Conservation (phyloP, 1,139 yeast species). For the Kodamaea suecica region DNA sequence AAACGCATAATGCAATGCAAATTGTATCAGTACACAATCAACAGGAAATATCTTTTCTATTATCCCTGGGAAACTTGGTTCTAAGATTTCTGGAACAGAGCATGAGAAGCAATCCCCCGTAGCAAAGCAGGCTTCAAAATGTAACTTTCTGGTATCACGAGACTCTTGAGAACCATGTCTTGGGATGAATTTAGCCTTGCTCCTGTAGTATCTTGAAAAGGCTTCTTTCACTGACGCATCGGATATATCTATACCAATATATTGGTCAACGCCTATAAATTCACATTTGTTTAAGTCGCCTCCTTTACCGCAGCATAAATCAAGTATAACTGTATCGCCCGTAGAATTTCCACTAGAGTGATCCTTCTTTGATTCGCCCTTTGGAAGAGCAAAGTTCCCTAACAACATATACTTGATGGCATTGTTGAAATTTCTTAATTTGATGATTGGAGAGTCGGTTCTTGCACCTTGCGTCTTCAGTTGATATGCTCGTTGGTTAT, state of each 20-base stretch:
- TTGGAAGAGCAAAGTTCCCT: constrained; percentile 51
- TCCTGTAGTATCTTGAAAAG: constrained; percentile 58
- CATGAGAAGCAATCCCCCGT: constrained; percentile 89
- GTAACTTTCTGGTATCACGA: constrained; percentile 46
- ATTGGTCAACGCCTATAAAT: constrained; percentile 66
- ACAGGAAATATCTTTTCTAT: constrained; percentile 73
- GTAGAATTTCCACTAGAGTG: constrained; percentile 48
- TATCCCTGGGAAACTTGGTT: constrained; percentile 51
- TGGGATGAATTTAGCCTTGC: constrained; percentile 39
- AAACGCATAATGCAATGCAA: constrained; percentile 92
- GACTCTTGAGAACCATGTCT: constrained; percentile 26
- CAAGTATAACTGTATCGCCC: constrained; percentile 49
- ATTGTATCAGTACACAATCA: constrained; percentile 85
- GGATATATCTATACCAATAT: constrained; percentile 89
- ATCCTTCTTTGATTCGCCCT: constrained; percentile 25
- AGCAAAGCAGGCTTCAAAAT: constrained; percentile 74
- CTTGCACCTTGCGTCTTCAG: constrained; percentile 61
- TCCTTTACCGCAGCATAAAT: constrained; percentile 96
- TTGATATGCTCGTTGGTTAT: constrained; percentile 77
- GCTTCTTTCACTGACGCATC: constrained; percentile 88
- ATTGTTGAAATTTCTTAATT: constrained; percentile 84
- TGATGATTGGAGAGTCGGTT: constrained; percentile 77
- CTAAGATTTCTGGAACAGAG: constrained; percentile 68
- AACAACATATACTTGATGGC: constrained; percentile 87
- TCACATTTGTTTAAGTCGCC: constrained; percentile 94